Evolutionary conservation across 306 rosid genomes (phyloP).

Genomic region (Cucurbita argyrosperma): DNA sequence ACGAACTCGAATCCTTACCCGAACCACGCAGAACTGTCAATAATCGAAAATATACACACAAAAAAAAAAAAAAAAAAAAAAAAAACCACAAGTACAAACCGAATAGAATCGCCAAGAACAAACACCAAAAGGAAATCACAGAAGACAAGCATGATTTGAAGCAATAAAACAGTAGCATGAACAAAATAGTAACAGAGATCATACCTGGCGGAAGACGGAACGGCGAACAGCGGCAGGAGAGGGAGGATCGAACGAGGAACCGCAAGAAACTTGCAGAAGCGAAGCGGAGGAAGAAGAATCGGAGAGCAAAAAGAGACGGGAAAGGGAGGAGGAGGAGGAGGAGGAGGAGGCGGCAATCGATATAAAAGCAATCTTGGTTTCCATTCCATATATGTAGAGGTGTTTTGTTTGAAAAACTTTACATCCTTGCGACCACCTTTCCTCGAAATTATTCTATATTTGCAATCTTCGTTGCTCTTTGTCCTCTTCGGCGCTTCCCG

Average conservation of each 20-base stretch:
- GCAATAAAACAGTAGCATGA: constrained; percentile 5
- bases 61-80: neutral
- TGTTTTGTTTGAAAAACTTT: constrained; percentile 7
- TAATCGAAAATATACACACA: neutral
- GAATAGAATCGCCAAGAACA: neutral
- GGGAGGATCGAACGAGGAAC: neutral
- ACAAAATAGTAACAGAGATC: neutral
- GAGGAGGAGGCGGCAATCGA: neutral
- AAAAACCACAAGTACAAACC: neutral
- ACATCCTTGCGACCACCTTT: constrained; percentile 8
- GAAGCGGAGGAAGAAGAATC: neutral
- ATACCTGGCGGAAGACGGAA: neutral
- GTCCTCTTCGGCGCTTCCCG: too few relatives aligned
- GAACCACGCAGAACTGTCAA: neutral
- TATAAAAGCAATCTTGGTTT: constrained; percentile 1
- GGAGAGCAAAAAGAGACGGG: neutral
- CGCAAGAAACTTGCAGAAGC: neutral
- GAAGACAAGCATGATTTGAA: neutral
- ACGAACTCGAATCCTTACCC: neutral
- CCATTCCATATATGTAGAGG: constrained; percentile 9
- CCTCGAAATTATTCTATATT: constrained; percentile 12
- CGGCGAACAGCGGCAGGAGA: neutral
- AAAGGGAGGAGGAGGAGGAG: neutral
- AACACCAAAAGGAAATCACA: neutral
- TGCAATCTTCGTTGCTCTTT: neutral